Base-by-base conservation (phyloP, 495 filamentous ascomycete species). In the Astrothelium subdiscretum region DNA sequence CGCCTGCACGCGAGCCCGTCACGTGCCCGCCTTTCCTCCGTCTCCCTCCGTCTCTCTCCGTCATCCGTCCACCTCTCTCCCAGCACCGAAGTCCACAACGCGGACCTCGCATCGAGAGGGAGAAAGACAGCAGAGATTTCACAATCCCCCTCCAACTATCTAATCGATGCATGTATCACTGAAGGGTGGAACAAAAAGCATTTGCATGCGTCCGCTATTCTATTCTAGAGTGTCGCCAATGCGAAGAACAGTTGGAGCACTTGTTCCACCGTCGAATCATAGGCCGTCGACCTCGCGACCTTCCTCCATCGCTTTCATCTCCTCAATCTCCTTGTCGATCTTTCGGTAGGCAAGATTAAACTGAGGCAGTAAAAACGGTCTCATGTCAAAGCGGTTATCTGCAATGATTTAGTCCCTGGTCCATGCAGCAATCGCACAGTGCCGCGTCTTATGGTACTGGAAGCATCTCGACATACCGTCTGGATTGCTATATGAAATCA, bases 371-470 rank as follows among this genome's bases (percentile, higher is more conserved):
- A 73, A 57, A 52, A 75, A 75, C 27, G 73, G 73, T 51, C 73
- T 57, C 32, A 75, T 60, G 67, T 91, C 88, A 62, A 83, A 87
- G 38, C 86, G 71, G 67, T 89, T 87, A 70, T 89, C 86, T 57
- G 88, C 86, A 2, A 15, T 82, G 82, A 22, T 73, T 77, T 67
- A 54, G 48, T 15, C 6, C 20, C 43, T 29, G 12, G 6, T 8
- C 29, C 15, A 3, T 8, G 8, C 20, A 11, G 20, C 10, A 3
- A 54, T 27, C 3, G 5, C 15, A 10, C 20, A 27, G 5, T 54
- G 6, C 8, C 48, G 0, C 10, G 24, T 11, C 5, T 8, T 27
- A 27, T 54, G 20, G 2, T 27, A 26, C 26, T 54, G 20, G 24
- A 54, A 20, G 22, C 20, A 29, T 27, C 8, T 8, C 10, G 5